Evolutionary conservation across 139 green algal species (phyloP).

Genomic region (Haematococcus lacustris): DNA sequence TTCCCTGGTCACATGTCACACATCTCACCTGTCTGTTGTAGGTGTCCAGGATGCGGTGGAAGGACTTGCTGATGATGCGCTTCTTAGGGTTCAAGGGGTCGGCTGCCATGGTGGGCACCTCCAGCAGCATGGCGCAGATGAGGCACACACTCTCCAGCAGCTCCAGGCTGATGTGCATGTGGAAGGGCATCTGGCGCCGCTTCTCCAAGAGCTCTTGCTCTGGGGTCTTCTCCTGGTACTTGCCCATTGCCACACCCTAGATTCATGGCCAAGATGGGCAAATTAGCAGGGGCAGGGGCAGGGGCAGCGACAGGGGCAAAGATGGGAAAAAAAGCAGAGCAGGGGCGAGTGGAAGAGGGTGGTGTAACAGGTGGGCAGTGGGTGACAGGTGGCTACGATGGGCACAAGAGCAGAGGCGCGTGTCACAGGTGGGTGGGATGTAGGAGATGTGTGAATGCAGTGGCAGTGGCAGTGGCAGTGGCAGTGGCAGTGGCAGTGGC

Average conservation of each 20-base stretch:
- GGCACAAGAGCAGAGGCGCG: background rate
- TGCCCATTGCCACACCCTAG: constrained; percentile 61
- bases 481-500: too few relatives aligned
- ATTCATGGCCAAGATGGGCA: too few relatives aligned
- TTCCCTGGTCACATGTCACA: too few relatives aligned
- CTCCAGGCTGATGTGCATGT: constrained; percentile 99
- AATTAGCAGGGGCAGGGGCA: too few relatives aligned
- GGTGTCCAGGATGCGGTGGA: constrained; percentile 88
- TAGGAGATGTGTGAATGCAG: too few relatives aligned
- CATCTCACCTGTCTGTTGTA: constrained; percentile 78
- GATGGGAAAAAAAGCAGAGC: too few relatives aligned
- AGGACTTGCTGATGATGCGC: constrained; percentile 71
- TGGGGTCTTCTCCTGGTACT: constrained; percentile 74
- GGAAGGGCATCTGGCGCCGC: constrained; percentile 95
- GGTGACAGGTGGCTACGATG: too few relatives aligned
- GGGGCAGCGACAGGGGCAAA: too few relatives aligned
- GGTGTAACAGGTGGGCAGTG: too few relatives aligned
- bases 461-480: too few relatives aligned
- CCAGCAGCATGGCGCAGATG: constrained; percentile 89
- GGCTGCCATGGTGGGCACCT: constrained; percentile 81
- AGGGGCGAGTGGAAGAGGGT: too few relatives aligned
- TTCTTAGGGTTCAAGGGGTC: constrained; percentile 60
- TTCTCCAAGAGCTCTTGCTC: constrained; percentile 96
- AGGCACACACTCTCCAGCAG: constrained; percentile 91
- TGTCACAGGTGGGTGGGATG: too few relatives aligned